A percentile compares a stretch with the other conserved stretches of the same genome.
Conservation (phyloP, 1,139 yeast genomes). For the Blastobotrys aristatus region DNA sequence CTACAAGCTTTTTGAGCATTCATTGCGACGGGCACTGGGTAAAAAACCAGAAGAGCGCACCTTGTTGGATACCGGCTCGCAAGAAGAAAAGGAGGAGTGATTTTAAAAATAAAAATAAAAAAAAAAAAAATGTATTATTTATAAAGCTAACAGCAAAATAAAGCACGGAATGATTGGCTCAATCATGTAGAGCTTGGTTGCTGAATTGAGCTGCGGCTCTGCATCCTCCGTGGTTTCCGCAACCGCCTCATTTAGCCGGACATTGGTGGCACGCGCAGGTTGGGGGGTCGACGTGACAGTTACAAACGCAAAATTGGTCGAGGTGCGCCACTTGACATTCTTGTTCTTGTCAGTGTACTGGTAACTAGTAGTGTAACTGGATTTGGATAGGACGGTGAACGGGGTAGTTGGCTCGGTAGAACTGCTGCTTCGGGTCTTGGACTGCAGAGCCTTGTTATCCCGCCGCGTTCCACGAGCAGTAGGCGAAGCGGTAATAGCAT, state of each 20-base stretch:
- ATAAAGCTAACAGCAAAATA: background rate
- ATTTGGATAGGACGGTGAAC: conserved; percentile 9
- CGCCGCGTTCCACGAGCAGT: no score
- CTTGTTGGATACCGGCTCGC: conserved; percentile 14
- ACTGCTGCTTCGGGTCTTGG: no score
- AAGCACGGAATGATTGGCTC: background rate
- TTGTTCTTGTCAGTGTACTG: conserved; percentile 1
- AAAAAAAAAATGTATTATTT: background rate
- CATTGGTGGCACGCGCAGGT: background rate
- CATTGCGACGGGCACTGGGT: conserved; percentile 8
- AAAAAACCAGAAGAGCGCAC: conserved; percentile 1
- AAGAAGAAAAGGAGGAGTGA: conserved; percentile 3
- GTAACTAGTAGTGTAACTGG: background rate
- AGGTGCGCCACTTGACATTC: conserved; percentile 7
- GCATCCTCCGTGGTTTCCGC: background rate
- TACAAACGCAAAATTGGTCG: conserved; percentile 11
- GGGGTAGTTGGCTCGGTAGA: conserved; percentile 11
- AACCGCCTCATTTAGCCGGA: background rate
- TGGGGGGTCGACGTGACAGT: conserved; percentile 13
- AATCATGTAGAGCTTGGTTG: background rate
- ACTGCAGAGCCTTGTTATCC: no score
- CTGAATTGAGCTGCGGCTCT: background rate
- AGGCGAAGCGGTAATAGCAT: no score
- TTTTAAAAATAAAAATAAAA: background rate
- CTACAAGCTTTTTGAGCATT: conserved; percentile 21